phyloP scores from a whole-genome alignment of 2,329 filamentous ascomycete genomes.

The Neofusicoccum ribis region DNA sequence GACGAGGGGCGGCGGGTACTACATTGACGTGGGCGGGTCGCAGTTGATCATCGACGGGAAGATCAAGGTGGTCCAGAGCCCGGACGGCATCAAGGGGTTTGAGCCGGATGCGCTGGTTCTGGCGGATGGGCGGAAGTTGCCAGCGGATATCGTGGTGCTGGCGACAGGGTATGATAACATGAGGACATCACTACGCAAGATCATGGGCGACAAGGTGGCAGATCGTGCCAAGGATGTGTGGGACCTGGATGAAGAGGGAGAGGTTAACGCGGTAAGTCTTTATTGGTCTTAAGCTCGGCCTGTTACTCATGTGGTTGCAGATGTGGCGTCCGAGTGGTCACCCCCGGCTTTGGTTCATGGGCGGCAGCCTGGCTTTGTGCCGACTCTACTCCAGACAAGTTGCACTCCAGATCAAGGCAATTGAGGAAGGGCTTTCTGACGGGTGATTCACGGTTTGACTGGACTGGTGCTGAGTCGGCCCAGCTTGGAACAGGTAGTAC shows the following conservation, averaged over 20 bases:
- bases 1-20: slow-evolving; percentile 67
- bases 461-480: too few species aligned
- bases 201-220: slow-evolving; percentile 64
- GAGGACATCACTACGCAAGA: slow-evolving; percentile 59
- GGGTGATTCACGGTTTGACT: not conserved
- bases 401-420: slow-evolving; percentile 44
- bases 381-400: slow-evolving; percentile 40
- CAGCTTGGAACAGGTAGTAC: too few species aligned
- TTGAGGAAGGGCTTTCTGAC: slow-evolving; percentile 36
- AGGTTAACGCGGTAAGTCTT: slow-evolving; percentile 25
- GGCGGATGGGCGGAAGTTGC: slow-evolving; percentile 56
- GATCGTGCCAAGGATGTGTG: slow-evolving; percentile 55
- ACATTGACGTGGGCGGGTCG: slow-evolving; percentile 67
- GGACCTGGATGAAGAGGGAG: slow-evolving; percentile 41
- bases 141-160: slow-evolving; percentile 62
- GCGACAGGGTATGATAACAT: slow-evolving; percentile 65
- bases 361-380: slow-evolving; percentile 38
- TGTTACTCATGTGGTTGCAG: not conserved
- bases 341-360: slow-evolving; percentile 43
- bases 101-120: slow-evolving; percentile 43
- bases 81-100: slow-evolving; percentile 54
- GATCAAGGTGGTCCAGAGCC: slow-evolving; percentile 57
- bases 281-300: too few species aligned
- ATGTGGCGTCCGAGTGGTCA: slow-evolving; percentile 42
- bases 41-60: slow-evolving; percentile 63